phyloP scores from a whole-genome alignment of 2,329 filamentous ascomycete genomes.

The Eutypella sp. region DNA sequence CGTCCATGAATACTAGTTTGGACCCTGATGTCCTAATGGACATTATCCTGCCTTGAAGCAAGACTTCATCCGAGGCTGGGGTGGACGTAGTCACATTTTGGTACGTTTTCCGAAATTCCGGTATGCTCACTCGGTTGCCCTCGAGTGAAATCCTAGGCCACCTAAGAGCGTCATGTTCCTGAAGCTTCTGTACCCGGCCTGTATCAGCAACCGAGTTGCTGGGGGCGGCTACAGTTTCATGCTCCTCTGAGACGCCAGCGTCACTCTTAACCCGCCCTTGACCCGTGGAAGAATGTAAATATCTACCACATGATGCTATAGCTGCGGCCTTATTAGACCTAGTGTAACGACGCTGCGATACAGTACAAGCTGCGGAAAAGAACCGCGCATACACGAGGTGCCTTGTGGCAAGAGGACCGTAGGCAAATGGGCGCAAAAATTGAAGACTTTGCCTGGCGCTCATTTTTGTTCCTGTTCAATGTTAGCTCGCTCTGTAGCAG shows the following conservation, averaged over 20 bases:
- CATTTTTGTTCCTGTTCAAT: constrained; percentile 32
- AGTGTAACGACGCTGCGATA: constrained; percentile 17
- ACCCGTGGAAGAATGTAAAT: constrained; percentile 6
- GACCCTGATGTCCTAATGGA: constrained; percentile 44
- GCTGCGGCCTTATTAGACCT: constrained; percentile 16
- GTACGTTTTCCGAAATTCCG: constrained; percentile 32
- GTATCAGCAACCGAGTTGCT: constrained; percentile 10
- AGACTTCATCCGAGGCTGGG: constrained; percentile 22
- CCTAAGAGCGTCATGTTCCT: constrained; percentile 41
- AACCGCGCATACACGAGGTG: constrained; percentile 42
- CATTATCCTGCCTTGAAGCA: constrained; percentile 28
- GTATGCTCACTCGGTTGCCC: constrained; percentile 31
- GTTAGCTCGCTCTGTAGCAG: no score
- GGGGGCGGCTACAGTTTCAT: constrained; percentile 6
- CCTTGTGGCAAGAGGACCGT: constrained; percentile 31
- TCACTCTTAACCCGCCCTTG: constrained; percentile 1
- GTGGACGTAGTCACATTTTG: constrained; percentile 12
- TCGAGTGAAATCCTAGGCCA: constrained; percentile 48
- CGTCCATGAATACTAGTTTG: constrained; percentile 79
- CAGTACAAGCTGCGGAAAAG: constrained; percentile 35
- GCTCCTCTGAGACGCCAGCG: not conserved
- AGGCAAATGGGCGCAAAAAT: constrained; percentile 54
- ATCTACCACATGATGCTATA: constrained; percentile 12
- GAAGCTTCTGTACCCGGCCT: constrained; percentile 47
- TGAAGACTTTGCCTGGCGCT: constrained; percentile 37